Percentiles rank a stretch among this genome's conserved stretches.
phyloP scores from a whole-genome alignment of 2,329 filamentous ascomycete species.

The Neocucurbitaria cava region DNA sequence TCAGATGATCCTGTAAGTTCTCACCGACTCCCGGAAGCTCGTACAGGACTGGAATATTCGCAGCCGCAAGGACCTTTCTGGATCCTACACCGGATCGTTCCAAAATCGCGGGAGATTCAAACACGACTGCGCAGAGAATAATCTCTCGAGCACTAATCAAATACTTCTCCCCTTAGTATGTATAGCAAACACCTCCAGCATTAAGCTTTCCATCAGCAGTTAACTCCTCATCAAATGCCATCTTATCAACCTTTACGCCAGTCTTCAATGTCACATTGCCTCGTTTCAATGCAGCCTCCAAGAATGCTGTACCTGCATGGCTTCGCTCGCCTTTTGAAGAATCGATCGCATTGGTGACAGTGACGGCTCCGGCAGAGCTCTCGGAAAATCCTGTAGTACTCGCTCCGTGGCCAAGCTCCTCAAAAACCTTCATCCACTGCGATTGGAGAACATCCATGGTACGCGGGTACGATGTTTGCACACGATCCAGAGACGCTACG shows the following conservation, averaged over 20 bases:
- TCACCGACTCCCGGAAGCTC: conserved; percentile 67
- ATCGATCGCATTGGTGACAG: no score
- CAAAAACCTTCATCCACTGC: conserved; percentile 18
- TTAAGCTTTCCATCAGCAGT: conserved; percentile 15
- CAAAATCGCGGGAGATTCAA: conserved; percentile 58
- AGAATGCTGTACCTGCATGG: conserved; percentile 24
- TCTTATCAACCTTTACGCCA: conserved; percentile 19
- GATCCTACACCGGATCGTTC: conserved; percentile 68
- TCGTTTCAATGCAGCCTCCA: conserved; percentile 23
- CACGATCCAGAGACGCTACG: conserved; percentile 5
- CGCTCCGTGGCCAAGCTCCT: conserved; percentile 21
- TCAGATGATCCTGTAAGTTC: conserved; percentile 66
- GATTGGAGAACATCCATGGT: conserved; percentile 20
- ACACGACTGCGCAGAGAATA: conserved; percentile 53
- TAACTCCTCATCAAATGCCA: conserved; percentile 14
- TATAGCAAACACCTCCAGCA: conserved; percentile 20
- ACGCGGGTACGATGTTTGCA: conserved; percentile 20
- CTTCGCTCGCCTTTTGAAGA: conserved; percentile 22
- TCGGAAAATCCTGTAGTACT: conserved; percentile 11
- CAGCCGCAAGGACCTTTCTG: conserved; percentile 55
- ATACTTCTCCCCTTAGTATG: conserved; percentile 8
- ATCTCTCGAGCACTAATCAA: conserved; percentile 15
- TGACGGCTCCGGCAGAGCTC: no score
- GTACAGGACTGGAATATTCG: conserved; percentile 59
- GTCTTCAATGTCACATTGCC: conserved; percentile 21